A percentile compares a stretch with the other conserved stretches of the same genome.
Conservation (phyloP, 352 stramenopile genomes). For the Phytophthora litchii region DNA sequence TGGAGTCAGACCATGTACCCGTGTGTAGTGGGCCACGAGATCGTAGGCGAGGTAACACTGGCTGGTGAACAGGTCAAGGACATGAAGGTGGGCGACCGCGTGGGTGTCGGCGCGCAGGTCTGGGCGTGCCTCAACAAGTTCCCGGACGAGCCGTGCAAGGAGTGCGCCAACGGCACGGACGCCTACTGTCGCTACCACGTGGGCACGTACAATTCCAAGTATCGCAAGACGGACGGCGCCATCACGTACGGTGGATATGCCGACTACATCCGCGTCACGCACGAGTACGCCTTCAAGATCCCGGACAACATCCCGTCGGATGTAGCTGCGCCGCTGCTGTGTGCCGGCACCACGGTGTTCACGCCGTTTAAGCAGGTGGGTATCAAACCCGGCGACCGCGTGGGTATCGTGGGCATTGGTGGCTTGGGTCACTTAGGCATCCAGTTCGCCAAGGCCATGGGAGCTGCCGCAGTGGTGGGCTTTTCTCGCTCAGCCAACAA, state of each 20-base stretch:
- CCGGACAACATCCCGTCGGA: conserved; percentile 26
- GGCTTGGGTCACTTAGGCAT: conserved; percentile 86
- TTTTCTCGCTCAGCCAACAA: conserved; percentile 76
- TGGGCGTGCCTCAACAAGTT: conserved; percentile 66
- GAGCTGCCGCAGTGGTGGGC: conserved; percentile 55
- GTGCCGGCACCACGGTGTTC: conserved; percentile 19
- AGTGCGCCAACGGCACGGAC: conserved; percentile 61
- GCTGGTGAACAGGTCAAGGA: conserved; percentile 18
- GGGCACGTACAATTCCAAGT: conserved; percentile 56
- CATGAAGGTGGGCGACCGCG: conserved; percentile 23
- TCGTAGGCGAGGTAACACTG: conserved; percentile 22
- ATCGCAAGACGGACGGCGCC: conserved; percentile 39
- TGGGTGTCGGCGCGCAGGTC: conserved; percentile 24
- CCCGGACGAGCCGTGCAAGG: conserved; percentile 54
- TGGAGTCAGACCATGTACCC: conserved; percentile 38
- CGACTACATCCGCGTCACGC: conserved; percentile 61
- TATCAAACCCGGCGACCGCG: conserved; percentile 50
- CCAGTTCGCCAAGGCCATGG: conserved; percentile 79
- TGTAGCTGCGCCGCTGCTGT: conserved; percentile 15
- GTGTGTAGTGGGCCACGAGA: conserved; percentile 57
- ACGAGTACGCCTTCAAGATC: conserved; percentile 61
- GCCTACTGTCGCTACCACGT: conserved; percentile 60
- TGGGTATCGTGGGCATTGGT: conserved; percentile 85
- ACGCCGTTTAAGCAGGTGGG: conserved; percentile 48
- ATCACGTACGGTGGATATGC: conserved; percentile 65